A percentile compares a stretch with the other conserved stretches of the same genome.
Conservation (phyloP, 108 stramenopile genomes). For the Stephanodiscus triporus region DNA sequence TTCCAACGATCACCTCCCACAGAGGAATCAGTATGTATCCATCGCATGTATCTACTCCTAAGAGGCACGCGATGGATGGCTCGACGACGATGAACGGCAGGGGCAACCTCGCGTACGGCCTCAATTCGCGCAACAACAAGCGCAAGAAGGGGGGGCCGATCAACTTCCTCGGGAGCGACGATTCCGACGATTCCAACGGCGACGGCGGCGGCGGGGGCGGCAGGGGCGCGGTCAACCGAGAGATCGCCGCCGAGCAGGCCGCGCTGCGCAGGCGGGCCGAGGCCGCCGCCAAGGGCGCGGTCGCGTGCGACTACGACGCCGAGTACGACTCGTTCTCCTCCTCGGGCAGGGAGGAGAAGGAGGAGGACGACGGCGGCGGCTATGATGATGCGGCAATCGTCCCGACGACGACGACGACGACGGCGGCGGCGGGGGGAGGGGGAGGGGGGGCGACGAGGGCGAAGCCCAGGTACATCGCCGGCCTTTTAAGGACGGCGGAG, state of each 20-base stretch:
- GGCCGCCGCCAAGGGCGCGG: conserved; percentile 36
- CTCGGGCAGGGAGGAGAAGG: conserved; percentile 3
- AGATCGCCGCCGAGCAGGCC: conserved; percentile 70
- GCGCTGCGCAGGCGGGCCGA: conserved; percentile 67
- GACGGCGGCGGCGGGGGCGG: not conserved
- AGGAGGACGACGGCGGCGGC: not conserved
- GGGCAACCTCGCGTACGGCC: conserved; percentile 29
- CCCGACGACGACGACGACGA: conserved; percentile 9
- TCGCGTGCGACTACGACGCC: conserved; percentile 77
- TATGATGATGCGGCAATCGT: no score
- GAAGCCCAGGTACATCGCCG: conserved; percentile 68
- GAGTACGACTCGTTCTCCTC: conserved; percentile 62
- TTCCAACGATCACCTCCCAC: no score
- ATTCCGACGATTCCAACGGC: conserved; percentile 18
- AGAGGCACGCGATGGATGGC: no score
- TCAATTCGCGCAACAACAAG: conserved; percentile 40
- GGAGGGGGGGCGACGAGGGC: conserved; percentile 17
- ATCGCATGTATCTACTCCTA: no score
- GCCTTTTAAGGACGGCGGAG: conserved; percentile 62
- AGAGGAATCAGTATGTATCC: no score
- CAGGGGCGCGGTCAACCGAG: conserved; percentile 58
- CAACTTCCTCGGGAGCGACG: conserved; percentile 36
- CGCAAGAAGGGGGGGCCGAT: conserved; percentile 12
- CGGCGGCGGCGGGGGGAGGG: not conserved
- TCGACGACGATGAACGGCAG: not conserved